Evolutionary conservation across 2,329 filamentous ascomycete genomes (phyloP), one percentile per base, ranked within the genome.

Genomic region (Diaporthe eres): DNA sequence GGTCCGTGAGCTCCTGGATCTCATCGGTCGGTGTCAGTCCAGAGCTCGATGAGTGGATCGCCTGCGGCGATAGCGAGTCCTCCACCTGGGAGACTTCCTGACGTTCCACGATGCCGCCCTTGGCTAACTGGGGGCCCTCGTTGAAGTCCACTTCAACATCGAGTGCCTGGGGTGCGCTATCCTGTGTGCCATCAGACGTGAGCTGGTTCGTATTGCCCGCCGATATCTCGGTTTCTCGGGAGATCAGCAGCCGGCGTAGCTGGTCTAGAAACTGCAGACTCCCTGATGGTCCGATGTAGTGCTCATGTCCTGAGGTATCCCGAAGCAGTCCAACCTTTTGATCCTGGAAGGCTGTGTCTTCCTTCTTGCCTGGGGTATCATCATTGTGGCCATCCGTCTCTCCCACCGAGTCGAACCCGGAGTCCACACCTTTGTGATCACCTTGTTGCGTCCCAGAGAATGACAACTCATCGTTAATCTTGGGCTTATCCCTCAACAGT

Each of bases 231-330:
- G 34, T 17, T 7, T 70, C 65, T 70, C 65, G 31, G 6, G 65
- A 70, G 49, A 70, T 70, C 8, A 70, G 47, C 7, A 70, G 25
- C n/a, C 65, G 49, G 34, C 84, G 81, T 1, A 85, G 79, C 71
- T 84, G 81, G 2, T 81, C 82, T 61, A 83, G 78, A 65, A 85
- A 85, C 73, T 82, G 81, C 19, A 85, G 80, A 2, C 82, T 84
- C 2, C 84, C 83, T 0, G 83, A 85, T 4, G 83, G 83, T 0
- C 84, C 83, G 37, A 85, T 84, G 57, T 84, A 85, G 70, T 85
- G 83, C 75, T 82, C 81, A 57, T 81, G 82, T 0, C 84, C 84
- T 17, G 82, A 79, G 1, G 82, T 81, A 37, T 85, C 84, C 49
- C 79, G 79, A 8, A 84, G 81, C 7, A 84, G 76, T 7, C 79